Conservation (phyloP, 371 early-diverging fungal genomes). For the Lichtheimia ramosa region DNA sequence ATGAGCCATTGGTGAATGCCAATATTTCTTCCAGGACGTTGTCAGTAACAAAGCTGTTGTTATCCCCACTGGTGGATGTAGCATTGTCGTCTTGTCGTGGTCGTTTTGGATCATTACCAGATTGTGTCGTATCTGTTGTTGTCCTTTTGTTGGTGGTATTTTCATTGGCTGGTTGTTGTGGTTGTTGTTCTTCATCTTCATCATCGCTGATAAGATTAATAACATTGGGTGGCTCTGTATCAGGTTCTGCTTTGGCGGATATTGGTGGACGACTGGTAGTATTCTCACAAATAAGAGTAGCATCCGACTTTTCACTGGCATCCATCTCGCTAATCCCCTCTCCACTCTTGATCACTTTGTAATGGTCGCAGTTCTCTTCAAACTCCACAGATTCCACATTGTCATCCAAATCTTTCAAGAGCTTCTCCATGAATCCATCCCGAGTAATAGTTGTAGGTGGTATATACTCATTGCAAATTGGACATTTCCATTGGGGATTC, state of each 20-base stretch:
- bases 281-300: neutral
- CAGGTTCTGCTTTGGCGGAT: neutral
- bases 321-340: slow-evolving; percentile 19
- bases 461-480: slow-evolving; percentile 27
- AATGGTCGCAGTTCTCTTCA: slow-evolving; percentile 14
- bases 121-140: no score
- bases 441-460: slow-evolving; percentile 19
- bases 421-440: slow-evolving; percentile 27
- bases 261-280: neutral
- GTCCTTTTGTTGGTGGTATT: no score
- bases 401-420: slow-evolving; percentile 22
- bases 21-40: no score
- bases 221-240: slow-evolving; percentile 11
- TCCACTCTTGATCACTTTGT: slow-evolving; percentile 23
- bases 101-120: no score
- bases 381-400: slow-evolving; percentile 32
- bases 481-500: slow-evolving; percentile 33
- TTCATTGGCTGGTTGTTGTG: no score
- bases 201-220: slow-evolving; percentile 41
- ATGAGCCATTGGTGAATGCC: no score
- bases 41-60: no score
- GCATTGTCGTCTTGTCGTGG: no score
- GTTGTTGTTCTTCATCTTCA: slow-evolving; percentile 24
- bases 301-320: neutral
- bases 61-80: no score